phyloP scores from a whole-genome alignment of 805 yeast genomes.

The Saccharomycopsis fibuligera region DNA sequence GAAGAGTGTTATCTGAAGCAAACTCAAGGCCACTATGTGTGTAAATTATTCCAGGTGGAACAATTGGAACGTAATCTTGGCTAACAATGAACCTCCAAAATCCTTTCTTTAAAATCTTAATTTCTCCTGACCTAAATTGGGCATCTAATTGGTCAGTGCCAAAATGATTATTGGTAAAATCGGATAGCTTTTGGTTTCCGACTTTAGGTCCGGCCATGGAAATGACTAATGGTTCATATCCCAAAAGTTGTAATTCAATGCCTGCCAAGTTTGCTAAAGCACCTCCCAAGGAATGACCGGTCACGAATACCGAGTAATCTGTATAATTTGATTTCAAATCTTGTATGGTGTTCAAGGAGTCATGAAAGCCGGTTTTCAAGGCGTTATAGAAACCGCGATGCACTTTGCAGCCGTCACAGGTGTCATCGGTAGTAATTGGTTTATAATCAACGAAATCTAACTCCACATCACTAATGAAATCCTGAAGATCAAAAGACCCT shows the following conservation, averaged over 20 bases:
- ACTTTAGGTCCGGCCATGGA: conserved; percentile 62
- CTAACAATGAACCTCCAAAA: conserved; percentile 51
- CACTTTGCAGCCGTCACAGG: conserved; percentile 49
- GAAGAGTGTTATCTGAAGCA: conserved; percentile 33
- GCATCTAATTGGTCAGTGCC: conserved; percentile 31
- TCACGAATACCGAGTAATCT: conserved; percentile 43
- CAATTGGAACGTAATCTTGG: conserved; percentile 51
- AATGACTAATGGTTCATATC: conserved; percentile 47
- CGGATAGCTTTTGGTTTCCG: conserved; percentile 46
- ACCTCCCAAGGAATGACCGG: conserved; percentile 78
- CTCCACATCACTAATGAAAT: conserved; percentile 56
- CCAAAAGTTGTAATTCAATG: conserved; percentile 50
- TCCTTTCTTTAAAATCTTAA: conserved; percentile 30
- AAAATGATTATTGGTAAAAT: conserved; percentile 48
- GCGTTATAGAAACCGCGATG: conserved; percentile 61
- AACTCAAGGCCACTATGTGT: conserved; percentile 49
- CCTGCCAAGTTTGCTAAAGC: conserved; percentile 62
- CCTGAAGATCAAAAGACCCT: conserved; percentile 57
- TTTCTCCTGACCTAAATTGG: conserved; percentile 23
- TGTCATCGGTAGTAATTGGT: conserved; percentile 22
- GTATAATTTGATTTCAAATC: conserved; percentile 30
- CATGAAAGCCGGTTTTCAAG: conserved; percentile 34
- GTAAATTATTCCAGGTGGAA: conserved; percentile 43
- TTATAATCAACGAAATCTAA: conserved; percentile 32
- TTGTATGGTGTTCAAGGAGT: background rate